phyloP scores from a whole-genome alignment of 2,329 filamentous ascomycete genomes.

The Colletotrichum echinochloae region DNA sequence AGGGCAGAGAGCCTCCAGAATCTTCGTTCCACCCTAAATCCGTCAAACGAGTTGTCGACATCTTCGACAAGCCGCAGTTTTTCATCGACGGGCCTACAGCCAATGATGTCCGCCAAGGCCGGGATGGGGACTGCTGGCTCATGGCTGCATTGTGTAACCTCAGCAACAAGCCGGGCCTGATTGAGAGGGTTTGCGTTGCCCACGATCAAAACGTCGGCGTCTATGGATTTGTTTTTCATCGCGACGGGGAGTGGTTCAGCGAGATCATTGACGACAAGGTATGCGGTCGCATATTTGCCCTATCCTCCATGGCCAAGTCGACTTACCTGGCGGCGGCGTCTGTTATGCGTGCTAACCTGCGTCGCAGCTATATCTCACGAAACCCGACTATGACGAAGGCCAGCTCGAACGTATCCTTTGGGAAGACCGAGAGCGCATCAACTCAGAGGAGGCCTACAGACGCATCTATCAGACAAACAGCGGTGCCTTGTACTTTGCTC shows the following conservation, averaged over 20 bases:
- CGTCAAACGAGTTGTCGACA: slow-evolving; percentile 79
- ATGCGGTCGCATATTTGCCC: slow-evolving; percentile 5
- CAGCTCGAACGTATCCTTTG: slow-evolving; percentile 60
- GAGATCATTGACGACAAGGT: slow-evolving; percentile 69
- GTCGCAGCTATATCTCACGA: slow-evolving; percentile 62
- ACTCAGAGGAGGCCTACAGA: slow-evolving; percentile 71
- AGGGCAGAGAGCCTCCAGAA: slow-evolving; percentile 37
- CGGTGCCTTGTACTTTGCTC: slow-evolving; percentile 80
- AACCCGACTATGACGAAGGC: slow-evolving; percentile 71
- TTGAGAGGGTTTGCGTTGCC: slow-evolving; percentile 80
- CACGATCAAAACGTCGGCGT: slow-evolving; percentile 80
- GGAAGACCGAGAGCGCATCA: slow-evolving; percentile 60
- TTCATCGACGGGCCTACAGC: slow-evolving; percentile 82
- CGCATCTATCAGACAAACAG: slow-evolving; percentile 80
- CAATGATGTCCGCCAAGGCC: slow-evolving; percentile 83
- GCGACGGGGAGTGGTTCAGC: slow-evolving; percentile 80
- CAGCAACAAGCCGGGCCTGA: slow-evolving; percentile 77
- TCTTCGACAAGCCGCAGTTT: slow-evolving; percentile 82
- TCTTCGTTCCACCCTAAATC: slow-evolving; percentile 56
- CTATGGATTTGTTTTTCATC: slow-evolving; percentile 87
- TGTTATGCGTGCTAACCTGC: background rate
- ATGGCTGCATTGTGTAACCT: slow-evolving; percentile 84
- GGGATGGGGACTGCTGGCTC: slow-evolving; percentile 87
- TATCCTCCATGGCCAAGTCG: background rate
- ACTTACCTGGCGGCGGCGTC: background rate